These are phyloP conservation scores for Calocybe indica DNA, from an alignment of 768 basidiomycete species.

Conservation along the genomic window DNA sequence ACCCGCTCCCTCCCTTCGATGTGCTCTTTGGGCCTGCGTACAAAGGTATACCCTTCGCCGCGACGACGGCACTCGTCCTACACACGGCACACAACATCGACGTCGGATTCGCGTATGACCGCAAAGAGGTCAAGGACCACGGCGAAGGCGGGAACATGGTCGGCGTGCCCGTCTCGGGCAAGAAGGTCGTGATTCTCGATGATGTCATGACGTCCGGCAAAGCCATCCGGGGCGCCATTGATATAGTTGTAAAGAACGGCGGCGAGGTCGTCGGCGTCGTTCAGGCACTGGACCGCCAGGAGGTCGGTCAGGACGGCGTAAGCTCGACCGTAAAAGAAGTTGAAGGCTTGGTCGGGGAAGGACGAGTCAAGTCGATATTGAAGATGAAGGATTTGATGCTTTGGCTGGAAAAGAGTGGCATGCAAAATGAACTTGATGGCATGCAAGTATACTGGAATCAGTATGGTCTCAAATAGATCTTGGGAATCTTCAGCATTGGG, in stretches of 20 bases:
- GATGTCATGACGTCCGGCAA: constrained; percentile 95
- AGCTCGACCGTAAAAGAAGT: constrained; percentile 81
- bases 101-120: constrained; percentile 86
- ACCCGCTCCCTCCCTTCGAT: constrained; percentile 50
- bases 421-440: constrained; percentile 51
- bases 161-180: constrained; percentile 76
- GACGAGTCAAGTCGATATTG: constrained; percentile 72
- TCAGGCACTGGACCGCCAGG: constrained; percentile 82
- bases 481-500: neutral
- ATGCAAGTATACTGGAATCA: constrained; percentile 77
- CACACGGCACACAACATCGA: constrained; percentile 52
- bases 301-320: constrained; percentile 64
- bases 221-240: constrained; percentile 80
- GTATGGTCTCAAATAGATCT: constrained; percentile 53
- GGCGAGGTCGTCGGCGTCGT: constrained; percentile 88
- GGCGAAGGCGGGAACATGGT: constrained; percentile 93
- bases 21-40: constrained; percentile 96
- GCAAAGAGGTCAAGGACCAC: constrained; percentile 94
- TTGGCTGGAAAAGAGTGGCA: constrained; percentile 73
- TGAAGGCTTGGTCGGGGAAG: constrained; percentile 64
- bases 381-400: constrained; percentile 80
- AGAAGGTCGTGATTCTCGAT: constrained; percentile 84
- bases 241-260: constrained; percentile 58
- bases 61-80: constrained; percentile 74
- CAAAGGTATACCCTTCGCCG: constrained; percentile 93